These are phyloP conservation scores for Setaria viridis DNA, from an alignment of 202 grass and related monocot genomes.

Conservation along the genomic window DNA sequence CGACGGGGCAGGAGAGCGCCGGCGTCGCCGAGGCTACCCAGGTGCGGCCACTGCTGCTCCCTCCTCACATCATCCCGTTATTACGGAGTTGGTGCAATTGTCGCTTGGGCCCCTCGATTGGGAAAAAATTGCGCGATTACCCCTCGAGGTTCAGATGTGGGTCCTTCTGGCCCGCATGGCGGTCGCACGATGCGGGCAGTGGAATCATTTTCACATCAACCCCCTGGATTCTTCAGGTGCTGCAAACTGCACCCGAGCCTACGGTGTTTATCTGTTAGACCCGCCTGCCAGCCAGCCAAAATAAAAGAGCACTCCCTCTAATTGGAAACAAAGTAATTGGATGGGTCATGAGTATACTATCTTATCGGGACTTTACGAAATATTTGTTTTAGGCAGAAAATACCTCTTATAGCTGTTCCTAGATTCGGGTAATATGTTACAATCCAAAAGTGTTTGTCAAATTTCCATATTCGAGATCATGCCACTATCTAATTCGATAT, in stretches of 20 bases:
- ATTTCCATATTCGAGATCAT: not conserved
- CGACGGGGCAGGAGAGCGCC: constrained; percentile 15
- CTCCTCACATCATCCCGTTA: not conserved
- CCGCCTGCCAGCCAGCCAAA: not conserved
- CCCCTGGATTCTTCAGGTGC: not conserved
- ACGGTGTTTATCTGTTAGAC: not conserved
- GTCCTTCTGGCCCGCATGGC: not conserved
- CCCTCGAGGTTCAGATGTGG: too few relatives aligned
- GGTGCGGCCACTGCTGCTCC: constrained; percentile 34
- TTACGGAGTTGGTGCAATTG: not conserved
- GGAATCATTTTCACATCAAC: not conserved
- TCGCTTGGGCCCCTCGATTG: not conserved
- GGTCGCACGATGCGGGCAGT: not conserved
- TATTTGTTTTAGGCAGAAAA: not conserved
- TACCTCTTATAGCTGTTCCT: not conserved
- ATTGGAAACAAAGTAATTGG: not conserved
- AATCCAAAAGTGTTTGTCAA: not conserved
- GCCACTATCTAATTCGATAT: not conserved
- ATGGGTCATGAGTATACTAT: too few relatives aligned
- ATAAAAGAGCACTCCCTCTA: not conserved
- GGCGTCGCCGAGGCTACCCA: constrained; percentile 11
- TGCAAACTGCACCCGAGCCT: too few relatives aligned
- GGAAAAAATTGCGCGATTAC: too few relatives aligned
- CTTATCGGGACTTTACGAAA: not conserved
- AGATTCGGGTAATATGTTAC: not conserved